These are phyloP conservation scores for Lactarius akahatsu DNA, from an alignment of 768 basidiomycete genomes.

Conservation along the genomic window DNA sequence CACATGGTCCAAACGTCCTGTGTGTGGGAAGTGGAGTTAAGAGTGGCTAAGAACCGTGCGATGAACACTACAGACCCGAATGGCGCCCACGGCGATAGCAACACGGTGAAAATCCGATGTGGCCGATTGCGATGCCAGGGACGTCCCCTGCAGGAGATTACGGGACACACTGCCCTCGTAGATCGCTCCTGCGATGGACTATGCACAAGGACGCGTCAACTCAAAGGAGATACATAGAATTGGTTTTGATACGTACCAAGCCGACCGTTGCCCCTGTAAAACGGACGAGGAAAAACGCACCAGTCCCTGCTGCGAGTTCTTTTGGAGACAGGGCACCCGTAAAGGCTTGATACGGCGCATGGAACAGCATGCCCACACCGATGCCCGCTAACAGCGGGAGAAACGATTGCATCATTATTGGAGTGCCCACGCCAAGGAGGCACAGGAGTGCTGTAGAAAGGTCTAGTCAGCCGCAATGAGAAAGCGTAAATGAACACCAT, in stretches of 20 bases:
- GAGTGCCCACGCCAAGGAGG: slow-evolving; percentile 55
- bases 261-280: slow-evolving; percentile 86
- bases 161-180: slow-evolving; percentile 40
- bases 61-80: slow-evolving; percentile 21
- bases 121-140: background rate
- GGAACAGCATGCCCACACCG: slow-evolving; percentile 81
- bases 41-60: slow-evolving; percentile 13
- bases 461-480: background rate
- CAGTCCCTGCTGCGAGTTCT: slow-evolving; percentile 75
- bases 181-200: slow-evolving; percentile 77
- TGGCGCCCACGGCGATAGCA: slow-evolving; percentile 19
- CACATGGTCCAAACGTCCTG: slow-evolving; percentile 30
- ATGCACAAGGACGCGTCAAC: slow-evolving; percentile 20
- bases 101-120: slow-evolving; percentile 3
- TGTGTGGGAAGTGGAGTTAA: slow-evolving; percentile 10
- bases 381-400: slow-evolving; percentile 73
- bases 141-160: slow-evolving; percentile 2
- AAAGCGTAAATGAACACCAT: background rate
- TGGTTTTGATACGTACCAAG: slow-evolving; percentile 49
- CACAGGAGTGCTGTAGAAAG: slow-evolving; percentile 58
- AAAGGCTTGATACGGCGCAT: slow-evolving; percentile 82
- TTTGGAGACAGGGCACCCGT: slow-evolving; percentile 59
- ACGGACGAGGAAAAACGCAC: slow-evolving; percentile 83
- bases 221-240: slow-evolving; percentile 5
- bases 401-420: slow-evolving; percentile 44